Percentiles rank a stretch among this genome's conserved stretches.
These are phyloP conservation scores for Rhodotorula paludigena DNA, from an alignment of 768 basidiomycete species.

Conservation along the genomic window DNA sequence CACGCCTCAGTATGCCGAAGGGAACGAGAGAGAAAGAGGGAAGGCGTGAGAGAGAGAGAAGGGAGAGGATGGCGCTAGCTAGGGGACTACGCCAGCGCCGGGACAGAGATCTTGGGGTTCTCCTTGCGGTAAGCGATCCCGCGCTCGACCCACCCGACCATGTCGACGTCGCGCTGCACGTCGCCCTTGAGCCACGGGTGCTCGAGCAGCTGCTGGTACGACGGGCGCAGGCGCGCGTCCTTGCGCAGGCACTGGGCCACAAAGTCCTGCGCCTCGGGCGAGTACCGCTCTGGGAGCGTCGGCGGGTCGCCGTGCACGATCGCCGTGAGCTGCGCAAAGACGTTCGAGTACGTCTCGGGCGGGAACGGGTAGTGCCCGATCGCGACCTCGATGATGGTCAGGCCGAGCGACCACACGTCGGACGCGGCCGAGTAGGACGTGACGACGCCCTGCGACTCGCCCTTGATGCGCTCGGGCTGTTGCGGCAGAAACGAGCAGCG, in stretches of 20 bases:
- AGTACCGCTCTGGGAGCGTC: conserved; percentile 67
- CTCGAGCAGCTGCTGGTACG: conserved; percentile 74
- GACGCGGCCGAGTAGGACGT: conserved; percentile 93
- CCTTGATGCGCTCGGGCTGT: conserved; percentile 92
- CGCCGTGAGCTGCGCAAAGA: conserved; percentile 92
- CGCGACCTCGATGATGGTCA: conserved; percentile 88
- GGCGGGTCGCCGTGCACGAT: conserved; percentile 95
- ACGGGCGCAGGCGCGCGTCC: conserved; percentile 69
- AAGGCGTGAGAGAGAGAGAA: no score
- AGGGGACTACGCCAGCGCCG: conserved; percentile 20
- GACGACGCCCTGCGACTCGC: conserved; percentile 78
- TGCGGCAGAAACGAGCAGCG: neutral
- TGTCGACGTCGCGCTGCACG: conserved; percentile 63
- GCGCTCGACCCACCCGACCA: conserved; percentile 70
- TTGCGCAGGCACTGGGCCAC: conserved; percentile 75
- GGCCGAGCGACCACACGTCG: conserved; percentile 94
- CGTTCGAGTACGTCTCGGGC: conserved; percentile 92
- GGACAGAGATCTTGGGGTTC: conserved; percentile 24
- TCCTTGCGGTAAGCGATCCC: conserved; percentile 40
- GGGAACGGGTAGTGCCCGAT: conserved; percentile 88
- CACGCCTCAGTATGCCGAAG: no score
- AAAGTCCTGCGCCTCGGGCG: conserved; percentile 70
- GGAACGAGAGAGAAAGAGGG: no score
- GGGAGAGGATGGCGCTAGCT: no score
- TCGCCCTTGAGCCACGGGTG: conserved; percentile 63